Evolutionary conservation across 768 basidiomycete genomes (phyloP), one percentile per base, ranked within the genome.

Genomic region (Collybia nuda): DNA sequence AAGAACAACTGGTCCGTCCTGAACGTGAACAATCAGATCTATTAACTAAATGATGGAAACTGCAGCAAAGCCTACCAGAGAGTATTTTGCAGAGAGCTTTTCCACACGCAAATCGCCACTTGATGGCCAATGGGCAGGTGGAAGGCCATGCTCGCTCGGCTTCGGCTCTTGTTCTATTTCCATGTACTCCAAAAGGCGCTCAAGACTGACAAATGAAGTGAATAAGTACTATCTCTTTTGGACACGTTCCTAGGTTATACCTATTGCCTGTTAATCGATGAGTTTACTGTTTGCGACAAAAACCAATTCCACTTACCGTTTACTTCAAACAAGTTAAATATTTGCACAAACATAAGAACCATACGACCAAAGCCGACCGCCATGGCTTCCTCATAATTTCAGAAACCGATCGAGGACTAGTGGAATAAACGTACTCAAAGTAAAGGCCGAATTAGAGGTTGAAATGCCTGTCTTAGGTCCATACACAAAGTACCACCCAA

Each of bases 181-280:
- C 12, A 84, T 62, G 59, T 81, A 86, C 3, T 62, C 84, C 39
- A 85, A 77, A 1, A 92, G 82, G 50, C 92, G 85, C 58, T 93
- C 90, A 8, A 75, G 60, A 52, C 74, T 73, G 12, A 11, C 12
- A 11, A 11, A 32, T 32, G 14, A 32, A 32, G 32, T 11, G 32
- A 32, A 11, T 32, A 32, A 32, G 32, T 11, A 32, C 12, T 11
- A 11, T 32, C 32, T 2, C 12, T 32, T 32, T 11, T 11, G 32
- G 32, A 32, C 12, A 32, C 12, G 44, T 75, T 77, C 64, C 62
- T 32, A 4, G 11, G 12, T 14, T 14, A 32, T 32, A 32, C 32
- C 32, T 32, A 11, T 32, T 32, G 32, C 32, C 32, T 32, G 32
- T 14, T 14, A 11, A 5, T 32, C 12, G 32, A 14, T 32, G 3